These are phyloP conservation scores for Solanum piurae DNA, from an alignment of 257 asterid species.

Conservation along the genomic window DNA sequence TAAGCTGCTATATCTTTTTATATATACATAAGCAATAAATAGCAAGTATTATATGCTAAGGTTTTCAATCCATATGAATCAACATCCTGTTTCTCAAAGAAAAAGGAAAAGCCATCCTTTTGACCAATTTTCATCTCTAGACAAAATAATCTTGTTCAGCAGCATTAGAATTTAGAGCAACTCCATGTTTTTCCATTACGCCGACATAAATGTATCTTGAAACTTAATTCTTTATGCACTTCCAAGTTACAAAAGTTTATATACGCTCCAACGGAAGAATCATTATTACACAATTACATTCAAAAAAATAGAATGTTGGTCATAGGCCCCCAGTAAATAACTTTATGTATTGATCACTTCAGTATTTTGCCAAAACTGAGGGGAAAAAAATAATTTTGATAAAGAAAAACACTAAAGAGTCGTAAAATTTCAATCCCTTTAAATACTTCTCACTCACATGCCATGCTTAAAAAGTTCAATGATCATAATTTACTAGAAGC, in stretches of 20 bases:
- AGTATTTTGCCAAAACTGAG: neutral
- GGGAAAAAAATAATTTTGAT: neutral
- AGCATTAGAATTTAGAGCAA: neutral
- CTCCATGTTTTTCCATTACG: neutral
- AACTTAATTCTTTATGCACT: neutral
- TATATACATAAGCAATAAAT: neutral
- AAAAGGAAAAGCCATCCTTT: neutral
- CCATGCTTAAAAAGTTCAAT: neutral
- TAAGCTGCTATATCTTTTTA: neutral
- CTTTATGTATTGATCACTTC: neutral
- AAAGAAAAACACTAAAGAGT: neutral
- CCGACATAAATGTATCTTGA: neutral
- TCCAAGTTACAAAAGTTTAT: neutral
- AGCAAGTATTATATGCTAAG: neutral
- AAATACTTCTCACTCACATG: neutral
- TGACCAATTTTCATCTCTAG: neutral
- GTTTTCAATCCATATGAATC: neutral
- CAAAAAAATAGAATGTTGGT: neutral
- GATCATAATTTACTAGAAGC: neutral
- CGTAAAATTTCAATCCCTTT: neutral
- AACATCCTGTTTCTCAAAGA: neutral
- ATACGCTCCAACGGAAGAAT: neutral
- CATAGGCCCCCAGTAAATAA: neutral
- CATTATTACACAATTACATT: neutral
- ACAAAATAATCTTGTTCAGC: neutral